Percentiles rank a stretch among this genome's conserved stretches.
These are phyloP conservation scores for Alternaria sp. DNA, from an alignment of 2,329 filamentous ascomycete species.

Conservation along the genomic window DNA sequence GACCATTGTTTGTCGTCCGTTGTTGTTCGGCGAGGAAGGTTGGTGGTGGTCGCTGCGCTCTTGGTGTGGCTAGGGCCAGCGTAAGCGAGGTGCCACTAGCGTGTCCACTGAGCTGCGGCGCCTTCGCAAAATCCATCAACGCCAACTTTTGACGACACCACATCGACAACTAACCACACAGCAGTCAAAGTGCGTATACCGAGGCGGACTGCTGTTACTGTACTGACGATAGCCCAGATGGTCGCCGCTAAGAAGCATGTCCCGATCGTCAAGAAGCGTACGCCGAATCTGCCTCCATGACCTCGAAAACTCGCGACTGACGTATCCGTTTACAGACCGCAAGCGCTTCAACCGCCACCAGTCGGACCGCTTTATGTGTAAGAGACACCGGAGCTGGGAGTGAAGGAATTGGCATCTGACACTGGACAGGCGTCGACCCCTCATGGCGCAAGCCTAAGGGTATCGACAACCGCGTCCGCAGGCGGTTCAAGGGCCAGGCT, in stretches of 20 bases:
- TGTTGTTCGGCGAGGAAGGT: background rate
- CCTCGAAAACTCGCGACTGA: constrained; percentile 42
- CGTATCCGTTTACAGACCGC: constrained; percentile 67
- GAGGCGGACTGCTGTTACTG: constrained; percentile 4
- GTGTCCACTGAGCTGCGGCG: constrained; percentile 13
- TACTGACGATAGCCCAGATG: constrained; percentile 68
- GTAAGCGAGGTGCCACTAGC: constrained; percentile 1
- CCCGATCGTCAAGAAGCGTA: constrained; percentile 99
- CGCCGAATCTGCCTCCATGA: constrained; percentile 54
- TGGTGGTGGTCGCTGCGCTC: constrained; percentile 13
- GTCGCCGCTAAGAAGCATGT: constrained; percentile 99
- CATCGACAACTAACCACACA: constrained; percentile 42
- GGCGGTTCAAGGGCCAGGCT: constrained; percentile 95
- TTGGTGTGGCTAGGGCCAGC: constrained; percentile 16
- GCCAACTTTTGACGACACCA: constrained; percentile 15
- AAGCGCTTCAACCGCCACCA: constrained; percentile 98
- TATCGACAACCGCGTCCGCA: constrained; percentile 98
- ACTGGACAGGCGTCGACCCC: constrained; percentile 65
- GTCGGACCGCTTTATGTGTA: constrained; percentile 92
- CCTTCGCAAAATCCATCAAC: constrained; percentile 27
- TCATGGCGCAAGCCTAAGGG: constrained; percentile 99
- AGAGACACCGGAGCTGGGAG: constrained; percentile 24
- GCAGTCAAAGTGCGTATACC: constrained; percentile 47
- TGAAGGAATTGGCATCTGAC: constrained; percentile 31
- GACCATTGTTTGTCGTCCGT: background rate